Base-by-base conservation (phyloP, 179 eudicot species). In the Pouteria campechiana region DNA sequence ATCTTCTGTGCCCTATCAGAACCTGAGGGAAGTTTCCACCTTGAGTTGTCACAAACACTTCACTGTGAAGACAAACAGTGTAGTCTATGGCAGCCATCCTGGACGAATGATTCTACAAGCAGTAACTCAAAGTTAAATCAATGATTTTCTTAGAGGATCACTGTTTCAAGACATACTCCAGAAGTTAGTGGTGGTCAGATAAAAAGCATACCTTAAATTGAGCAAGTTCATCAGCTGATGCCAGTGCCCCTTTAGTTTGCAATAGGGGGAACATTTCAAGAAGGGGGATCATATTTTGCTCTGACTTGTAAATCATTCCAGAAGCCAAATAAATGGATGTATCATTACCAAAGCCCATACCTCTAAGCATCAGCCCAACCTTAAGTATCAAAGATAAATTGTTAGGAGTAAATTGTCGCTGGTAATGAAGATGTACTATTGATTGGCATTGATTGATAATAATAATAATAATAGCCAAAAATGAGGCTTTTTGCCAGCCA, bases 11-110 rank as follows among this genome's bases (percentile, higher is more conserved):
- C 25, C 97, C 97, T 76, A 75, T 64, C 54, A 88, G 72, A 57
- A 84, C 73, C 34, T 78, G 87, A 44, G 94, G 97, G 37, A 88
- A 88, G 63, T 88, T 88, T 33, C 97, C 97, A 22, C 97, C 97
- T 74, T 88, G 97, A 35, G 97, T 83, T 25, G 97, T 88, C 41
- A 88, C 88, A 67, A 88, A 88, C 27, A 80, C 97, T 65, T 88
- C 97, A 60, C 97, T 83, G 37, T 75, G 81, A 30, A 88, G 87
- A 69, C 94, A 88, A 54, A 88, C 97, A 23, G 97, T 88, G 62
- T 83, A 88, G 63, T 88, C 97, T 58, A 88, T 65, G 32, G 94
- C 94, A 52, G 97, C 97, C 94, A 88, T 80, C 68, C 97, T 73
- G 48, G 97, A 88, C 24, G 97, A 88, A 57, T 61, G 81, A 52